These are phyloP conservation scores for Trametes sp. DNA, from an alignment of 1,284 basidiomycete species.

Conservation along the genomic window DNA sequence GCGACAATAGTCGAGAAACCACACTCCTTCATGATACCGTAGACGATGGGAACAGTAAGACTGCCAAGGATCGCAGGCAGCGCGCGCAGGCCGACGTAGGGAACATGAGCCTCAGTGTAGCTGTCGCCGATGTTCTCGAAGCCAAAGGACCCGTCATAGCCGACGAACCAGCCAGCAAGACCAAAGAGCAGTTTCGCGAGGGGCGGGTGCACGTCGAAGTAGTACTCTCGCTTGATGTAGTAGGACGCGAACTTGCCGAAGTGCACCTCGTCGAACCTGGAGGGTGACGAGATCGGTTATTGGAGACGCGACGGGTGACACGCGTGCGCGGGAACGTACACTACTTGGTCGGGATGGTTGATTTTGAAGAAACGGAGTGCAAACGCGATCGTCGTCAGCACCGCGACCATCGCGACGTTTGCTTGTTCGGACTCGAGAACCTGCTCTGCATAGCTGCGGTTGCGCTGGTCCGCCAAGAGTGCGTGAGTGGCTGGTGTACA, in stretches of 20 bases:
- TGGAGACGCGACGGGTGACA: slow-evolving; percentile 11
- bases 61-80: slow-evolving; percentile 92
- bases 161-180: slow-evolving; percentile 94
- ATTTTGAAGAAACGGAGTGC: slow-evolving; percentile 92
- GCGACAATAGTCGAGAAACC: slow-evolving; percentile 93
- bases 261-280: slow-evolving; percentile 95
- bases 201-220: slow-evolving; percentile 99
- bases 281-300: not conserved
- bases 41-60: slow-evolving; percentile 90
- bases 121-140: slow-evolving; percentile 97
- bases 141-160: slow-evolving; percentile 92
- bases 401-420: slow-evolving; percentile 63
- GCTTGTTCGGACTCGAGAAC: slow-evolving; percentile 65
- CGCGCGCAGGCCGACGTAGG: slow-evolving; percentile 93
- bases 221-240: slow-evolving; percentile 92
- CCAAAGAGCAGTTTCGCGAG: slow-evolving; percentile 94
- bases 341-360: slow-evolving; percentile 92
- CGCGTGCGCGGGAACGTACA: slow-evolving; percentile 63
- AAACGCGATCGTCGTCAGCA: slow-evolving; percentile 80
- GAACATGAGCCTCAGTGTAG: slow-evolving; percentile 88
- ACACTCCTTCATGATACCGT: slow-evolving; percentile 97
- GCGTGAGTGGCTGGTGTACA: slow-evolving; percentile 8
- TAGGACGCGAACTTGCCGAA: slow-evolving; percentile 96
- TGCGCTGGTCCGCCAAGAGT: slow-evolving; percentile 30
- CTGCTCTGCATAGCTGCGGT: slow-evolving; percentile 64